A percentile compares a stretch with the other conserved stretches of the same genome.
These are phyloP conservation scores for Gossypium mustelinum DNA, from an alignment of 345 rosid species.

Conservation along the genomic window DNA sequence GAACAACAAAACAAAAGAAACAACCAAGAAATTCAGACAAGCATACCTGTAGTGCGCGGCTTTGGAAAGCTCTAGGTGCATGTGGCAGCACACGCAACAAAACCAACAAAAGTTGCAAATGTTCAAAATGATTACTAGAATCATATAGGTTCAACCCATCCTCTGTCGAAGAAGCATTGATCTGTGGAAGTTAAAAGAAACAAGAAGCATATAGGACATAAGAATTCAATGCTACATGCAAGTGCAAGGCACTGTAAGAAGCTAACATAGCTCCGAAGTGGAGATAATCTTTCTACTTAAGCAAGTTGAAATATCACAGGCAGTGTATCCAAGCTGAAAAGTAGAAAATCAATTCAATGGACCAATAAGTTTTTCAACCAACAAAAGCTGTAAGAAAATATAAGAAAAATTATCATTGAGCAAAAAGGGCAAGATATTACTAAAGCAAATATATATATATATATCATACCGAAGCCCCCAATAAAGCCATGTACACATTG, in stretches of 20 bases:
- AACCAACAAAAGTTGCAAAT: conserved; percentile 81
- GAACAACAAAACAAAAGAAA: not conserved
- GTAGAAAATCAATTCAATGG: not conserved
- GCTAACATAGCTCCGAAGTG: not conserved
- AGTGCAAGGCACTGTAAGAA: not conserved
- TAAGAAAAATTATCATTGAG: not conserved
- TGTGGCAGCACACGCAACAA: conserved; percentile 82
- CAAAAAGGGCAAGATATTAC: conserved; percentile 9
- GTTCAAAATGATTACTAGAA: conserved; percentile 91
- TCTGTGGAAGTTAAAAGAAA: conserved; percentile 43
- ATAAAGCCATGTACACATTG: conserved; percentile 75
- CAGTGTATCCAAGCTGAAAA: not conserved
- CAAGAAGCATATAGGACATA: not conserved
- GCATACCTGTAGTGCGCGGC: conserved; percentile 84
- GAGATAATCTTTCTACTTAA: not conserved
- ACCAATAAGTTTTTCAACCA: not conserved
- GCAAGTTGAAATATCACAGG: conserved; percentile 5
- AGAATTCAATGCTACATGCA: not conserved
- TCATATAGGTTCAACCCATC: conserved; percentile 86
- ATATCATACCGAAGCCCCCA: conserved; percentile 87
- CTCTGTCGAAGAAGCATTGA: conserved; percentile 88
- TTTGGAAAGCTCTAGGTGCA: conserved; percentile 76
- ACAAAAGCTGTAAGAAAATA: not conserved
- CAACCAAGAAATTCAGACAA: not conserved
- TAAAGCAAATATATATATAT: not conserved